Evolutionary conservation across 768 basidiomycete species (phyloP).

Genomic region (Neoboletus magnificus): DNA sequence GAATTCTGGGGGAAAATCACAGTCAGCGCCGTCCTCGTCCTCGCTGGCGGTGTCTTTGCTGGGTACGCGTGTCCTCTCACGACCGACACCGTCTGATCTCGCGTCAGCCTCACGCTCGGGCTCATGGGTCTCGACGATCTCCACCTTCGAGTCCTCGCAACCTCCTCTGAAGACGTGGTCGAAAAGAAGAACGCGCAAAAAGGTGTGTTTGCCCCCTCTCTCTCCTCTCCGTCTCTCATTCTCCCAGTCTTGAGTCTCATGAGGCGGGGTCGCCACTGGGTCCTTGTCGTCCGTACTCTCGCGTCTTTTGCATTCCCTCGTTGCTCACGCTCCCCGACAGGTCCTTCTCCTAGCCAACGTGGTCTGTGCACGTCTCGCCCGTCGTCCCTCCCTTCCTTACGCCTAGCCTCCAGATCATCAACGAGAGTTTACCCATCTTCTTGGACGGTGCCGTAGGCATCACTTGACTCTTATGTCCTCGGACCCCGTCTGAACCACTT

Average conservation of each 20-base stretch:
- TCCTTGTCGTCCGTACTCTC: conserved; percentile 66
- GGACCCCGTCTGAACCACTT: conserved; percentile 43
- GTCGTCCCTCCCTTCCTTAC: neutral
- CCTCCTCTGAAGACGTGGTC: conserved; percentile 69
- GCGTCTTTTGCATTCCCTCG: neutral
- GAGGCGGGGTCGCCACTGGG: conserved; percentile 82
- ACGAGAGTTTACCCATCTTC: conserved; percentile 82
- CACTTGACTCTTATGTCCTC: conserved; percentile 47
- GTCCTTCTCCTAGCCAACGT: conserved; percentile 89
- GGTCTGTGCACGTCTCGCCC: conserved; percentile 38
- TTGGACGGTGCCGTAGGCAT: conserved; percentile 60
- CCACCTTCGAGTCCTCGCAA: conserved; percentile 80
- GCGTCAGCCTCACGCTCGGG: conserved; percentile 74
- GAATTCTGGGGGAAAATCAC: conserved; percentile 75
- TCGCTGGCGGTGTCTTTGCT: conserved; percentile 88
- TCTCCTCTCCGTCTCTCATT: neutral
- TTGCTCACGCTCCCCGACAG: conserved; percentile 34
- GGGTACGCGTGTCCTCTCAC: conserved; percentile 46
- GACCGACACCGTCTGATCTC: neutral
- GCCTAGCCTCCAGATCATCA: conserved; percentile 57
- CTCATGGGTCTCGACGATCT: conserved; percentile 93
- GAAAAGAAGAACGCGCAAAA: conserved; percentile 70
- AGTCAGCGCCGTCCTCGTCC: conserved; percentile 65
- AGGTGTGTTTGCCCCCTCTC: conserved; percentile 38
- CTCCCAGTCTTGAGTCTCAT: conserved; percentile 50